Conservation (phyloP, 805 yeast species). For the Kluyveromyces starmeri region DNA sequence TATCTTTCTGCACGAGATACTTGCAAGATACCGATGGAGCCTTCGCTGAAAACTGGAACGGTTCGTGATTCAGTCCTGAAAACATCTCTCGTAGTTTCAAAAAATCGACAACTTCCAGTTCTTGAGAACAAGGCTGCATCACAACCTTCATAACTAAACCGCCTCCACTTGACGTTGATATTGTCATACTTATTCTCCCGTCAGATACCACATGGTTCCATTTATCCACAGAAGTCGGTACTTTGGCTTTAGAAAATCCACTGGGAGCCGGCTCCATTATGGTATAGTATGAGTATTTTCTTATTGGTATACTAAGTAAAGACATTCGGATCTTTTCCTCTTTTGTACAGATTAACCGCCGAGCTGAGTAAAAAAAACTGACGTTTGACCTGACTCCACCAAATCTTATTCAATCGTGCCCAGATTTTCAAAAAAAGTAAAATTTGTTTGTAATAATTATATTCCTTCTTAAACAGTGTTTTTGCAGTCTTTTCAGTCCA, state of each 20-base stretch:
- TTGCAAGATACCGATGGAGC: conserved; percentile 24
- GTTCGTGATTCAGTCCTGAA: conserved; percentile 2
- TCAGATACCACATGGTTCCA: conserved; percentile 17
- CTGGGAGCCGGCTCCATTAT: conserved; percentile 15
- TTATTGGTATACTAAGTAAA: conserved; percentile 2
- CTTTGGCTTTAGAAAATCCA: conserved; percentile 15
- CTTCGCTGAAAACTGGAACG: conserved; percentile 18
- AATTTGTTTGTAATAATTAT: too few relatives aligned
- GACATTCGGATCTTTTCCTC: conserved; percentile 1
- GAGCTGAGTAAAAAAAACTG: too few relatives aligned
- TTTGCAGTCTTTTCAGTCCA: too few relatives aligned
- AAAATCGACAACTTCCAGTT: background rate
- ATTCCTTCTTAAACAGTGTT: too few relatives aligned
- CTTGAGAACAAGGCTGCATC: background rate
- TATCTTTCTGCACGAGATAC: conserved; percentile 11
- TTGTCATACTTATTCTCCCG: background rate
- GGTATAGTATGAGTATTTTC: conserved; percentile 15
- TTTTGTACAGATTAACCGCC: background rate
- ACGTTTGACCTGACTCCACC: too few relatives aligned
- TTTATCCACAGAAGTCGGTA: conserved; percentile 10
- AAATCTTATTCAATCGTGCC: too few relatives aligned
- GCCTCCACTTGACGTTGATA: background rate
- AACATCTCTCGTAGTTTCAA: background rate
- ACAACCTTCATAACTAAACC: background rate
- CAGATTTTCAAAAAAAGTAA: too few relatives aligned